Evolutionary conservation across 2,329 filamentous ascomycete genomes (phyloP), one percentile per base, ranked within the genome.

Genomic region (Hansfordia pulvinata): DNA sequence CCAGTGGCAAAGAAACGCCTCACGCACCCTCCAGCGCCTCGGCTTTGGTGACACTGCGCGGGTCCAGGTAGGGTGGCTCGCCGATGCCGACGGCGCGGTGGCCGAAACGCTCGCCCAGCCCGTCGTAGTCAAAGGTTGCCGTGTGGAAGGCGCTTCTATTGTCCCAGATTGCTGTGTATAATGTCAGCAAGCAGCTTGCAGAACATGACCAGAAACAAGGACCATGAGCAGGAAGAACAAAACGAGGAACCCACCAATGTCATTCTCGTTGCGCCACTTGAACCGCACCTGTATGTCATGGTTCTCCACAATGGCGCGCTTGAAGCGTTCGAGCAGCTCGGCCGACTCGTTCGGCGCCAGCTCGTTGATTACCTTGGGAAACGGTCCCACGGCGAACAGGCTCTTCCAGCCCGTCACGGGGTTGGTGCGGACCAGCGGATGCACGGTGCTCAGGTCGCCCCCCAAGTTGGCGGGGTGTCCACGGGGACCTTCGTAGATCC

Each of bases 371-470:
- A 30, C 20, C 32, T 37, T 11, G 8, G 13, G 9, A 17, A 20
- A n/a, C 8, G 8, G 15, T n/a, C 17, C 16, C n/a, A 19, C 22
- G 11, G 20, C 10, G 11, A 42, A 70, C 9, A 72, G 50, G 30
- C 55, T 62, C 48, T 72, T 73, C 69, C 70, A 75, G 0, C 69
- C 69, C 0, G 69, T 75, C 1, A 75, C 69, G 0, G 71, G 70
- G 35, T 76, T 74, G 2, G 69, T 75, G 10, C 69, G 58, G 5
- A 74, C 54, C 1, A 73, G 57, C 0, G 68, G 68, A 35, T 75
- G 69, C 0, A 58, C 46, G 0, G 68, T 58, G 12, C 47, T 49
- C 10, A 75, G 43, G 2, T 60, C 50, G 3, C 41, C 41, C 6
- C 69, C 69, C 3, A 64, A 46, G 39, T 75, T 75, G 35, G 63